Percentiles rank a stretch among this genome's conserved stretches.
phyloP scores from a whole-genome alignment of 2,329 filamentous ascomycete genomes.

The Paradendryphiella salina region DNA sequence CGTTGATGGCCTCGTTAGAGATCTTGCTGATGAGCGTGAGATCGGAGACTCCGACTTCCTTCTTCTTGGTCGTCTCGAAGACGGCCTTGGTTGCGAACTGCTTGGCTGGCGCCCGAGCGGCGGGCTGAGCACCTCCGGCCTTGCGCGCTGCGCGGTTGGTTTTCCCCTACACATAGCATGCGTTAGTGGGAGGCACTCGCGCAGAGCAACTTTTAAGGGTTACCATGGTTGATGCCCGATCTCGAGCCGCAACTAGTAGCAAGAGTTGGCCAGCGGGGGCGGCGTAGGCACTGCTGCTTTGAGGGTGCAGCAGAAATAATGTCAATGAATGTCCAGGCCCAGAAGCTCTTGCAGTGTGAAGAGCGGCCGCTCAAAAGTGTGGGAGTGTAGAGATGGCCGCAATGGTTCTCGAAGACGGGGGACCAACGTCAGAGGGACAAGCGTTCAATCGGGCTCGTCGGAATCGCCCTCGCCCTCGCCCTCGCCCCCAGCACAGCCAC shows the following conservation, averaged over 20 bases:
- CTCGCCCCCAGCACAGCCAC: conserved; percentile 28
- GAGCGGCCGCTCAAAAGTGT: conserved; percentile 14
- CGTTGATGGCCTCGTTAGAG: conserved; percentile 98
- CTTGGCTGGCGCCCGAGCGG: conserved; percentile 50
- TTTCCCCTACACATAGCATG: conserved; percentile 50
- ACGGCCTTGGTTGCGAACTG: conserved; percentile 90
- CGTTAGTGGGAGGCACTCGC: conserved; percentile 23
- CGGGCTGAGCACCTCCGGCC: conserved; percentile 50
- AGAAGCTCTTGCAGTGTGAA: conserved; percentile 2
- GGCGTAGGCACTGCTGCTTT: conserved; percentile 15
- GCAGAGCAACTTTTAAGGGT: conserved; percentile 5
- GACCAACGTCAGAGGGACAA: conserved; percentile 15
- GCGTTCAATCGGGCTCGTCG: conserved; percentile 12
- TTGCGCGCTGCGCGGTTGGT: conserved; percentile 63
- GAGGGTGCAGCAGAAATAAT: not conserved
- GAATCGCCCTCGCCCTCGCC: conserved; percentile 11
- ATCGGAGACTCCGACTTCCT: conserved; percentile 98
- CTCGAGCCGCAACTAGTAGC: conserved; percentile 25
- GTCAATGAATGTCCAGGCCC: conserved; percentile 6
- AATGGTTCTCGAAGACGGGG: conserved; percentile 4
- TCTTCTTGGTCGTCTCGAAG: conserved; percentile 97
- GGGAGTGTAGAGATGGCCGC: conserved; percentile 12
- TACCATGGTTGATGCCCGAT: conserved; percentile 46
- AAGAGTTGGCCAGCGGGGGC: conserved; percentile 14
- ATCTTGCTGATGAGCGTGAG: conserved; percentile 97